These are phyloP conservation scores for Suillus subaureus DNA, from an alignment of 768 basidiomycete species.

Conservation along the genomic window DNA sequence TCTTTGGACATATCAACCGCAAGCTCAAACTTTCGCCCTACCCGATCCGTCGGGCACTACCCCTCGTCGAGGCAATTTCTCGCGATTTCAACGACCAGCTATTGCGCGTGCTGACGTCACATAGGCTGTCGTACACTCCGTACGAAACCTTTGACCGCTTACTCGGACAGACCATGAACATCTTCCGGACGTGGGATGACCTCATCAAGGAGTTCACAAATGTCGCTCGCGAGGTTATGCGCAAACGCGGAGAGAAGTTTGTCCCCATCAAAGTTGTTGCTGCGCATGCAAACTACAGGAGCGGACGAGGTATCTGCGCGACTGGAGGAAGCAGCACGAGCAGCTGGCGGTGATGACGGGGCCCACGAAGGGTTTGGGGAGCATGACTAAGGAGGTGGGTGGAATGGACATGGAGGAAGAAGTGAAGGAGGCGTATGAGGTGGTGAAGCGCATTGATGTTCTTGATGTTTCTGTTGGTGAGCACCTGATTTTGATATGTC, in stretches of 20 bases:
- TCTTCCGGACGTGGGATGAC: slow-evolving; percentile 90
- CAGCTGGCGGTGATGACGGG: slow-evolving; percentile 97
- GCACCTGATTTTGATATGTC: slow-evolving; percentile 25
- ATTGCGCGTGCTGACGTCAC: slow-evolving; percentile 85
- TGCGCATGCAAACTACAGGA: slow-evolving; percentile 91
- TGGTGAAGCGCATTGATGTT: slow-evolving; percentile 95
- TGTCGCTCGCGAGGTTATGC: slow-evolving; percentile 88
- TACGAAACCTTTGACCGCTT: slow-evolving; percentile 93
- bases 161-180: slow-evolving; percentile 70
- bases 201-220: slow-evolving; percentile 90
- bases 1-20: slow-evolving; percentile 93
- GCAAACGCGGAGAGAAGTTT: slow-evolving; percentile 89
- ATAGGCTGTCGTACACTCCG: slow-evolving; percentile 90
- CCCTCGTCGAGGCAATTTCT: slow-evolving; percentile 97
- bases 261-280: slow-evolving; percentile 95
- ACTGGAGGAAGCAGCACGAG: slow-evolving; percentile 97
- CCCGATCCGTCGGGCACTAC: slow-evolving; percentile 92
- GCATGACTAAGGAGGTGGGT: slow-evolving; percentile 73
- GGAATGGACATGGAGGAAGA: slow-evolving; percentile 99
- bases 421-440: slow-evolving; percentile 94
- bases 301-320: slow-evolving; percentile 79
- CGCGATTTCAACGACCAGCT: slow-evolving; percentile 97
- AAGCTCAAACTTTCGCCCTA: slow-evolving; percentile 96
- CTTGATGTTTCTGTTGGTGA: slow-evolving; percentile 89
- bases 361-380: slow-evolving; percentile 83